Evolutionary conservation across 768 basidiomycete species (phyloP).

Genomic region (Boletales sp.): DNA sequence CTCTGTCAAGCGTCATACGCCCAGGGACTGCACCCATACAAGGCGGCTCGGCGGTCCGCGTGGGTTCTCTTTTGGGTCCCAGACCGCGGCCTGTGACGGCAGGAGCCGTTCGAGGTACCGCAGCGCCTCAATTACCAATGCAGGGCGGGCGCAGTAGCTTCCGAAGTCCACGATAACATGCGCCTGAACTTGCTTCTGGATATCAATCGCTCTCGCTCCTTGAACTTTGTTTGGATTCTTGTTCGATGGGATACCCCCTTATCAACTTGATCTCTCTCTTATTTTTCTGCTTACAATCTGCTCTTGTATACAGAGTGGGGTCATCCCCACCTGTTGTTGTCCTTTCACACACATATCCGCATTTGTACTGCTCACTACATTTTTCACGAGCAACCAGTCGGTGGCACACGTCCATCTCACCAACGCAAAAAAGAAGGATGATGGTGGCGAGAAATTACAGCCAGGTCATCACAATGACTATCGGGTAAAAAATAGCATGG

Average conservation of each 20-base stretch:
- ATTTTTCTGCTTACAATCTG: neutral
- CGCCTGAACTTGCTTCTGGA: conserved; percentile 15
- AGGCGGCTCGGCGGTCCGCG: conserved; percentile 4
- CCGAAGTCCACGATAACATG: conserved; percentile 13
- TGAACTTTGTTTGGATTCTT: conserved; percentile 1
- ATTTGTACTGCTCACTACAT: conserved; percentile 18
- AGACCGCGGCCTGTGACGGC: conserved; percentile 23
- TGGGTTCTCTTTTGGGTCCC: conserved; percentile 27
- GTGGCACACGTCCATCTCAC: neutral
- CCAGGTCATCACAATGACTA: neutral
- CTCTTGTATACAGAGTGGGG: neutral
- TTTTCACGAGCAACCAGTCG: neutral
- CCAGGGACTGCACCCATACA: conserved; percentile 7
- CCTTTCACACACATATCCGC: conserved; percentile 4
- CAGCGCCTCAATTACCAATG: conserved; percentile 27
- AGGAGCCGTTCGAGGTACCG: conserved; percentile 18
- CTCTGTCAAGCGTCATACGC: neutral
- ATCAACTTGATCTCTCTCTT: neutral
- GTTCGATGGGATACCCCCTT: conserved; percentile 16
- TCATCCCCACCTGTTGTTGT: neutral
- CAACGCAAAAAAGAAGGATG: neutral
- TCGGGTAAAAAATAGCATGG: neutral
- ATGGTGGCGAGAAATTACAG: conserved; percentile 7
- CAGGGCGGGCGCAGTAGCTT: conserved; percentile 26
- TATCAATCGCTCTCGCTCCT: conserved; percentile 6